These are phyloP conservation scores for Lepiota venenata DNA, from an alignment of 768 basidiomycete genomes.

Conservation along the genomic window DNA sequence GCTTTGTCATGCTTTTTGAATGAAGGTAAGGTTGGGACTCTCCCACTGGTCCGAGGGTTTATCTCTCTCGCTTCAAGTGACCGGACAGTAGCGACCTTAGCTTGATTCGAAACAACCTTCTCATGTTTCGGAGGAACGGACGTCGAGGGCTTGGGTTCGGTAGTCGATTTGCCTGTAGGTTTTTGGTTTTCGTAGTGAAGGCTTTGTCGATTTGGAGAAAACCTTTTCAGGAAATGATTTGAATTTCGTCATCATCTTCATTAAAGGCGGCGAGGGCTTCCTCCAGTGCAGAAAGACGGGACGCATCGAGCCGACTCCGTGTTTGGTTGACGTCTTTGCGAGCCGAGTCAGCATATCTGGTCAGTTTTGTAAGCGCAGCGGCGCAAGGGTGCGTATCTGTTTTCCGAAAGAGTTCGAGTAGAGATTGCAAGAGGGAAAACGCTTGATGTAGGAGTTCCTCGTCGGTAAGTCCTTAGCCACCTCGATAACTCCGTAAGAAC, in stretches of 20 bases:
- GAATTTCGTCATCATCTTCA: conserved; percentile 59
- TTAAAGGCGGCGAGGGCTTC: conserved; percentile 63
- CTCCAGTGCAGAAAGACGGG: conserved; percentile 63
- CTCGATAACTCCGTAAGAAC: conserved; percentile 76
- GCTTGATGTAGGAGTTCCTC: conserved; percentile 89
- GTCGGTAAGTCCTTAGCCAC: conserved; percentile 93
- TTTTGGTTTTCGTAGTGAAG: conserved; percentile 3
- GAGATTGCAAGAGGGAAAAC: conserved; percentile 74
- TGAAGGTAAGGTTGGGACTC: conserved; percentile 3
- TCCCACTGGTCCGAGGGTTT: conserved; percentile 14
- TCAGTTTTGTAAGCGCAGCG: conserved; percentile 60
- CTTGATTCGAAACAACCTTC: not conserved
- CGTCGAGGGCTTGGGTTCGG: conserved; percentile 8
- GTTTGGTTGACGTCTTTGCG: conserved; percentile 42
- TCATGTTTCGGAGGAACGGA: not conserved
- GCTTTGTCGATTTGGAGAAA: not conserved
- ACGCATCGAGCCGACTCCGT: conserved; percentile 53
- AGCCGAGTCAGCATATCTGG: conserved; percentile 60
- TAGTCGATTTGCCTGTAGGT: not conserved
- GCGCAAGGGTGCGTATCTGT: conserved; percentile 53
- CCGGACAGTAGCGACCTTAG: conserved; percentile 18
- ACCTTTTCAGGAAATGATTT: conserved; percentile 38
- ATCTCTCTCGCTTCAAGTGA: conserved; percentile 23
- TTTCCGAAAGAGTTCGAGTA: conserved; percentile 75
- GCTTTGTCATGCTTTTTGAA: conserved; percentile 8